A percentile compares a stretch with the other conserved stretches of the same genome.
These are phyloP conservation scores for Chlorella sp. DNA, from an alignment of 139 green algal species.

Conservation along the genomic window DNA sequence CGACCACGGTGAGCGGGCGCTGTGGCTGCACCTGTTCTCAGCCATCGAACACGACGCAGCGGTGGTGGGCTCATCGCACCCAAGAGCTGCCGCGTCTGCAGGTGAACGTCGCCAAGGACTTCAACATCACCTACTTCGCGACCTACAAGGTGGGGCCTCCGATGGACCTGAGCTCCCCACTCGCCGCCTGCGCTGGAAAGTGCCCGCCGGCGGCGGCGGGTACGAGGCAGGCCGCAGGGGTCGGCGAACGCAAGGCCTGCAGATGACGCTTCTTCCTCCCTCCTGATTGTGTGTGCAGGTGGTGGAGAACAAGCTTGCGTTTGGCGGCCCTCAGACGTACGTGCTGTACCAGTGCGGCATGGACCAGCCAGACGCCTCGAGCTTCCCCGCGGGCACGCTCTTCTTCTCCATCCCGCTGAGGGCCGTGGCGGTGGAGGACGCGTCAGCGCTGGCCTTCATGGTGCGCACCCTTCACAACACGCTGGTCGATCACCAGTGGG, in stretches of 20 bases:
- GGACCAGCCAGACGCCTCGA: neutral
- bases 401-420: neutral
- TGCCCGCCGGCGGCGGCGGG: too few species aligned
- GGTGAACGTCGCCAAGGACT: neutral
- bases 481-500: too few species aligned
- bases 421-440: neutral
- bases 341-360: neutral
- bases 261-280: neutral
- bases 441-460: neutral
- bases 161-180: neutral
- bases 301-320: neutral
- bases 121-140: neutral
- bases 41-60: neutral
- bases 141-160: neutral
- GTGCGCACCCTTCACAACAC: too few species aligned
- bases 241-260: neutral
- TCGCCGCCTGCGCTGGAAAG: too few species aligned
- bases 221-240: too few species aligned
- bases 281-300: neutral
- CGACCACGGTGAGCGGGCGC: neutral
- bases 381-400: neutral
- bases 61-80: neutral
- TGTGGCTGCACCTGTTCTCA: neutral
- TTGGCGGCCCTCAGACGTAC: neutral
- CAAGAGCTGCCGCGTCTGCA: neutral